phyloP scores from a whole-genome alignment of 176 grass and related monocot genomes.

The Sorghum bicolor region Sorghum_bicolor_NCBIv3 NC_012875.2:52927001-52927500 shows the following conservation, averaged over 20 bases:
- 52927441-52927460: constrained; percentile 88
- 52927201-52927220: neutral
- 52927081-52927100: neutral
- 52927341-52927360: constrained; percentile 12
- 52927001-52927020: constrained; percentile 96
- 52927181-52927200: neutral
- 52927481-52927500: constrained; percentile 76
- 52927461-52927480: constrained; percentile 96
- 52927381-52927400: constrained; percentile 40
- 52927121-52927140: neutral
- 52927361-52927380: constrained; percentile 17
- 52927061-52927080: neutral
- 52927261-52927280: neutral
- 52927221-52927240: neutral
- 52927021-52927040: constrained; percentile 31
- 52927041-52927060: constrained; percentile 6
- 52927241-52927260: neutral
- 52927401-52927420: constrained; percentile 95
- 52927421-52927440: constrained; percentile 96
- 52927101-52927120: neutral
- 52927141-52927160: constrained; percentile 6
- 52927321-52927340: neutral
- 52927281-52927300: neutral
- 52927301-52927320: neutral
- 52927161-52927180: constrained; percentile 2